Evolutionary conservation across 202 grass and related monocot species (phyloP), one percentile per base, ranked within the genome.

Genomic region (Elaeis oleifera): DNA sequence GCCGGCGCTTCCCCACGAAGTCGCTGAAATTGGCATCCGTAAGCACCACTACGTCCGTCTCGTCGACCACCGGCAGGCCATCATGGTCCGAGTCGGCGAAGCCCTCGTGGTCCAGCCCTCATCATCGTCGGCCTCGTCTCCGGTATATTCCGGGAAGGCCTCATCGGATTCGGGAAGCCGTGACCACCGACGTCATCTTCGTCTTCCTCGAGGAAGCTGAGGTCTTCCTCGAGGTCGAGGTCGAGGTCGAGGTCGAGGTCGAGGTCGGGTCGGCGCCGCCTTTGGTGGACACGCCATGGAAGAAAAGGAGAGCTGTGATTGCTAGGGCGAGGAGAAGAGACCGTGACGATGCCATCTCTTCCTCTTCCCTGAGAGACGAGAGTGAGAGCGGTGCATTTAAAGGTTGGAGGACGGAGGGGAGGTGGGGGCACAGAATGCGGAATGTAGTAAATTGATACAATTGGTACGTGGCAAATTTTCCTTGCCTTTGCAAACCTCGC

Each of bases 21-120:
- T 78, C 68, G 71, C 84, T 83, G 77, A 96, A 96, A 71, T 96
- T 96, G 50, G 59, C 71, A 49, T 83, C 74, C 22, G 84, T 68
- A 57, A 96, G 80, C 71, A 96, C 57, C 22, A 72, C 53, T 20
- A 96, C 81, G 61, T 90, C 84, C 60, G 69, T 83, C 71, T 96
- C 92, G 74, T 96, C 92, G 29, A 89, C 28, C 54, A 54, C 32
- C 48, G 61, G 44, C 52, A 32, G 36, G 36, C 1, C 36, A 11
- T 44, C 36, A 13, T 44, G 36, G 36, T 11, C 36, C 36, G 11
- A 44, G 36, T 44, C 36, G 9, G 36, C 11, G 11, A 44, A 44
- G 8, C 9, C 36, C 36, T 14, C 36, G 9, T 44, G 36, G 36
- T 44, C 36, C 36, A 13, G 36, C 2, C 11, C 36, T 44, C 36